These are phyloP conservation scores for Plasmodium vinckei DNA, from an alignment of 169 alveolate species.

Conservation along the genomic window DNA sequence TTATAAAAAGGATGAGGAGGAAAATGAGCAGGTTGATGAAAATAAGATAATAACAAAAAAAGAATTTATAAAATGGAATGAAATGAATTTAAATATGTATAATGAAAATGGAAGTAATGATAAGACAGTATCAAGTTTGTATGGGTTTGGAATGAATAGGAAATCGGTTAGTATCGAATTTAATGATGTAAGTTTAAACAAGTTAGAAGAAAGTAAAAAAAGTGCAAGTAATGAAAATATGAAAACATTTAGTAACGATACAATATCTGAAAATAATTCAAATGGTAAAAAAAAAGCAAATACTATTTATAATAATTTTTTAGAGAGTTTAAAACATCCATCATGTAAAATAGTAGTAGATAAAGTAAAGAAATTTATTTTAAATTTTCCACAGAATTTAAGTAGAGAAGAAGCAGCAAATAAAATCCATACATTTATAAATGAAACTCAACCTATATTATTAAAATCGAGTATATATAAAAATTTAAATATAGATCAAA, in stretches of 20 bases:
- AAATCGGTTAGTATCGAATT: background rate
- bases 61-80: background rate
- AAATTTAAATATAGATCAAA: conserved; percentile 76
- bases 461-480: conserved; percentile 67
- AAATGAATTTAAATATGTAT: background rate
- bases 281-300: conserved; percentile 48
- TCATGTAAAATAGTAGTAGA: conserved; percentile 84
- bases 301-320: conserved; percentile 85
- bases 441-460: conserved; percentile 52
- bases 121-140: background rate
- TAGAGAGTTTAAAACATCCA: conserved; percentile 84
- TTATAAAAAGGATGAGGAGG: conserved; percentile 33
- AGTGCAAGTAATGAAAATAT: background rate
- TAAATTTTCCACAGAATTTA: conserved; percentile 75
- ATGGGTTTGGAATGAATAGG: background rate
- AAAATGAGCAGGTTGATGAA: conserved; percentile 5
- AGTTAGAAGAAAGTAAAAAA: background rate
- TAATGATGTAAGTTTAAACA: background rate
- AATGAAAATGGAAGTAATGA: background rate
- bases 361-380: conserved; percentile 77
- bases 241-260: background rate
- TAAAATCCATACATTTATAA: conserved; percentile 78
- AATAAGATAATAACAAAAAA: conserved; percentile 1
- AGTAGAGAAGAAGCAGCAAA: conserved; percentile 83
- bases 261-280: conserved; percentile 6